Conservation (phyloP, 73 alveolate genomes). For the Chromera velia region DNA sequence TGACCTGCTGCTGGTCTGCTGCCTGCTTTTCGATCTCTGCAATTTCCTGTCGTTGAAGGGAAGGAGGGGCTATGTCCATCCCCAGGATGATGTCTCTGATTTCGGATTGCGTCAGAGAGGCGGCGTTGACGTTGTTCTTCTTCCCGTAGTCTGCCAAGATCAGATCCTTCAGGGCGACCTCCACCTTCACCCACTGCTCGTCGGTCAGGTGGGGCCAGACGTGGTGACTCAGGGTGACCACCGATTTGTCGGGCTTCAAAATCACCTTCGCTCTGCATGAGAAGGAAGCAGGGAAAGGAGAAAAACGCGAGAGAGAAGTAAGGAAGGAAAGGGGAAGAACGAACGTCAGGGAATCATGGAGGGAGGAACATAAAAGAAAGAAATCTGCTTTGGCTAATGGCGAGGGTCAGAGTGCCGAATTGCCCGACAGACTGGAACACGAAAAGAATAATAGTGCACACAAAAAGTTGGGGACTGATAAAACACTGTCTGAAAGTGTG, state of each 20-base stretch:
- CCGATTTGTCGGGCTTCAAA: conserved; percentile 90
- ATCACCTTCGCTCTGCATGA: conserved; percentile 83
- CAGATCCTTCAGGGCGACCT: conserved; percentile 95
- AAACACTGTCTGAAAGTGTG: too few relatives aligned
- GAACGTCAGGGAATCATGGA: too few relatives aligned
- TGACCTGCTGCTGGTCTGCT: conserved; percentile 63
- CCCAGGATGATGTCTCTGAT: conserved; percentile 99
- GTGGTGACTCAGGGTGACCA: conserved; percentile 94
- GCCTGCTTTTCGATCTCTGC: conserved; percentile 84
- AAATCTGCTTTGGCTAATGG: too few relatives aligned
- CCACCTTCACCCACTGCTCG: conserved; percentile 99
- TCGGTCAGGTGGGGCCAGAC: conserved; percentile 98
- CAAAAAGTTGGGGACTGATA: too few relatives aligned
- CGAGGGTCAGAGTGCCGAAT: too few relatives aligned
- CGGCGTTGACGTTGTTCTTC: conserved; percentile 97
- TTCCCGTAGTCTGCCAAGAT: conserved; percentile 97
- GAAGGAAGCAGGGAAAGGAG: too few relatives aligned
- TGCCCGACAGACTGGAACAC: too few relatives aligned
- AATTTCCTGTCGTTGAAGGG: conserved; percentile 67
- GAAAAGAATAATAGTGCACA: background rate
- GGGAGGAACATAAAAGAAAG: too few relatives aligned
- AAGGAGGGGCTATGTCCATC: conserved; percentile 97
- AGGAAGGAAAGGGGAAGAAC: too few relatives aligned
- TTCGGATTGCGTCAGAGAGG: conserved; percentile 95
- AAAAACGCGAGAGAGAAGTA: too few relatives aligned